Base-by-base conservation (phyloP, 495 filamentous ascomycete species). In the Pseudoneurospora amorphoporcata region DNA sequence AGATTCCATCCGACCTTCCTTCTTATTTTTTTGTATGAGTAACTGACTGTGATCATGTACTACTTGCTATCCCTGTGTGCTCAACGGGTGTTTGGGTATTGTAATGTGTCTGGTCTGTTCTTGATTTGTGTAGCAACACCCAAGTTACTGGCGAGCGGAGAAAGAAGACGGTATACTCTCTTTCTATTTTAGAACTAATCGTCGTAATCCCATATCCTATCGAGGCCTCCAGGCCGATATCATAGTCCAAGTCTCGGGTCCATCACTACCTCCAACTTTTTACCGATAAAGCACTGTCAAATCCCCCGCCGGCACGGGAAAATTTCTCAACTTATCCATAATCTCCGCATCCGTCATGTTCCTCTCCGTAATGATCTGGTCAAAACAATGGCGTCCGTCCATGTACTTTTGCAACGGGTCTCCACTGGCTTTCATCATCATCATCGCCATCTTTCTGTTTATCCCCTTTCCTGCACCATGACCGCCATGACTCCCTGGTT, bases 331-430 rank as follows among this genome's bases (percentile, higher is more conserved):
- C 74, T 79, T 83, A 32, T 81, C 81, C 83, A 87, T 83, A 70
- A 90, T 86, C 77, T 88, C 86, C 72, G 81, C 79, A 74, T 91
- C 88, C 5, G 84, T 87, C 78, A 90, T 76, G 71, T 87, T 84
- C 78, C 86, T 82, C 84, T 95, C 94, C 17, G 92, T 92, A 76
- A 93, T 95, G 72, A 97, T 95, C 86, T 97, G 90, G 83, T 97
- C 94, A 79, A 97, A 92, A 73, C 87, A 90, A 79, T 95, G 93
- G 76, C 86, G 88, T 0, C 94, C 94, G 81, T 97, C 93, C 17
- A 94, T 81, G 79, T 91, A 96, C 72, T 85, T 86, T 40, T 86
- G 85, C 75, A 97, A 76, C 61, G 79, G 77, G 37, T 83, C 83
- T 42, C 79, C 79, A 8, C 81, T 79, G 4, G 76, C 75, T 19